Conservation (phyloP, 495 filamentous ascomycete species). For the Venustampulla echinocandica region DNA sequence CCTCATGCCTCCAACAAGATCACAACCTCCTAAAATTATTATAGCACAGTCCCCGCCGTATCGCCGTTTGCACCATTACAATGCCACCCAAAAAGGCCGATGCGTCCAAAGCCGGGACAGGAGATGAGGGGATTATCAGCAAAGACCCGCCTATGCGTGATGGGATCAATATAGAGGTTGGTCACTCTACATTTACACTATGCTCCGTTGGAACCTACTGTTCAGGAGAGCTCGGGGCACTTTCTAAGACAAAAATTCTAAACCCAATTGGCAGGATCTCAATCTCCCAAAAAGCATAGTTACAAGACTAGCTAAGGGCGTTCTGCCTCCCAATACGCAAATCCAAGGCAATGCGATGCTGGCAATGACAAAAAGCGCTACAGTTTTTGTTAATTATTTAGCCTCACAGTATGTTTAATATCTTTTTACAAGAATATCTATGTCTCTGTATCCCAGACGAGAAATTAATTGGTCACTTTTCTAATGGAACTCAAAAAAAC, state of each 20-base stretch:
- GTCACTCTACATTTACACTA: background rate
- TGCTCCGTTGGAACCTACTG: no score
- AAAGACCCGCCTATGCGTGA: slow-evolving; percentile 24
- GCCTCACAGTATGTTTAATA: slow-evolving; percentile 59
- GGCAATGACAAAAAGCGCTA: slow-evolving; percentile 86
- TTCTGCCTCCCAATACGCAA: slow-evolving; percentile 91
- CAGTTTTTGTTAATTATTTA: slow-evolving; percentile 88
- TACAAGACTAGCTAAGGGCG: slow-evolving; percentile 84
- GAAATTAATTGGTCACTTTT: no score
- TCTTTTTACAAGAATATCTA: background rate
- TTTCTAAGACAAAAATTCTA: no score
- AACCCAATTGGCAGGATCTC: slow-evolving; percentile 81
- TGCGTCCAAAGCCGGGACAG: slow-evolving; percentile 13
- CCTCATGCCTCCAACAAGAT: no score
- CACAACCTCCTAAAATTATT: no score
- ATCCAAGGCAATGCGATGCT: slow-evolving; percentile 89
- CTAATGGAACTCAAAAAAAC: slow-evolving; percentile 4
- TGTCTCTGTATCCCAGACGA: background rate
- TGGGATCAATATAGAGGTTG: slow-evolving; percentile 25
- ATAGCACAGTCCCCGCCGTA: no score
- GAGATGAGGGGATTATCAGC: slow-evolving; percentile 27
- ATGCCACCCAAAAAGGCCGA: slow-evolving; percentile 31
- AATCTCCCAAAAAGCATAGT: slow-evolving; percentile 90
- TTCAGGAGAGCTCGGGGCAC: no score
- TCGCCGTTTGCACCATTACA: no score